Conservation (phyloP, 495 filamentous ascomycete genomes). For the Xylaria castorea region DNA sequence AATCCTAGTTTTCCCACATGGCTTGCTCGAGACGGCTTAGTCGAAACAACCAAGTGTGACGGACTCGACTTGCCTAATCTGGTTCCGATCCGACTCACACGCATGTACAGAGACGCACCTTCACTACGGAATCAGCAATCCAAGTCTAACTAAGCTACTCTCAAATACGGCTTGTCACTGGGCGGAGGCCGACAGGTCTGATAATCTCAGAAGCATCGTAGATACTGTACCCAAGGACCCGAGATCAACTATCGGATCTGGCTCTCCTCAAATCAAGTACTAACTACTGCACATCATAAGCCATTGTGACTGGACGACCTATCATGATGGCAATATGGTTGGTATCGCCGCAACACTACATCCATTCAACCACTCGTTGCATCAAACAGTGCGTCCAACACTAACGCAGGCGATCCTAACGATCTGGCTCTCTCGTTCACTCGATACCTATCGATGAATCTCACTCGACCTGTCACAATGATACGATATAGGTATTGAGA, state of each 20-base stretch:
- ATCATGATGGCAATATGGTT: slow-evolving; percentile 3
- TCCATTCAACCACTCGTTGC: neutral
- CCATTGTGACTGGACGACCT: slow-evolving; percentile 19
- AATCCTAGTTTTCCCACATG: slow-evolving; percentile 38
- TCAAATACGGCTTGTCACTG: neutral
- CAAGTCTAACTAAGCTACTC: neutral
- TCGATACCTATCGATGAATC: slow-evolving; percentile 7
- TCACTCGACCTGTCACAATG: slow-evolving; percentile 23
- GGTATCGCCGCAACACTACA: slow-evolving; percentile 14
- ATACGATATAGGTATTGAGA: neutral
- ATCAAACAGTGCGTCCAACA: slow-evolving; percentile 14
- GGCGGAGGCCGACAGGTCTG: slow-evolving; percentile 4
- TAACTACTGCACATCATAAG: neutral
- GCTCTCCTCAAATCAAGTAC: neutral
- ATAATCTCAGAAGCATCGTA: slow-evolving; percentile 5
- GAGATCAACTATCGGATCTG: slow-evolving; percentile 21
- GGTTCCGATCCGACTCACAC: slow-evolving; percentile 35
- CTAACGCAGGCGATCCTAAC: neutral
- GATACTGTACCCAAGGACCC: slow-evolving; percentile 9
- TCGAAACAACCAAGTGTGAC: slow-evolving; percentile 43
- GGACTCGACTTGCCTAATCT: slow-evolving; percentile 43
- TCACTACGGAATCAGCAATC: neutral
- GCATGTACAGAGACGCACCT: slow-evolving; percentile 27
- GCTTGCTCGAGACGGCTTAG: slow-evolving; percentile 28
- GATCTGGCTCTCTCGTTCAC: neutral